Evolutionary conservation across 2,329 filamentous ascomycete species (phyloP), one percentile per base, ranked within the genome.

Genomic region (Coniochaeta sp.): DNA sequence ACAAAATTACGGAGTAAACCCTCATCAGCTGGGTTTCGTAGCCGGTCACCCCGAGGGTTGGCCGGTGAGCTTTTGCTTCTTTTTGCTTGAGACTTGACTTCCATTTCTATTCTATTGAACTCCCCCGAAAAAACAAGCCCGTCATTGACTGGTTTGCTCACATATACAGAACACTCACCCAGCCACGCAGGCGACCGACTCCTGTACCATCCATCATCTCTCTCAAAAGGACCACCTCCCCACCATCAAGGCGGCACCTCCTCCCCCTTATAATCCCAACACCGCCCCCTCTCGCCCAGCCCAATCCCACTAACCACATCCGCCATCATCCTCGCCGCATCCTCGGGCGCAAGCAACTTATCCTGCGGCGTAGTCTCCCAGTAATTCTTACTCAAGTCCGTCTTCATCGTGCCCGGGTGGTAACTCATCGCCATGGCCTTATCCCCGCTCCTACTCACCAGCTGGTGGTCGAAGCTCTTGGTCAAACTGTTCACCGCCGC

Each of bases 401-500:
- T 94, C 71, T 78, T 83, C 48, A 94, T 88, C 1, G 89, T 94
- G 3, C 89, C 89, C 1, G 89, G 89, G 67, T 94, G 89, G 61
- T 94, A 76, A 9, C 78, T 79, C 10, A 95, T 70, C 1, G 82
- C 82, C 57, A 90, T 73, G 0, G 86, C 87, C 49, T 79, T 82
- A 1, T 79, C 77, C 0, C 76, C 82, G 53, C 78, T 76, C 38
- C 76, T 73, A 4, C 76, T 71, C 31, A 67, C 67, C 28, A 94
- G 68, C 61, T 83, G 79, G 26, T 86, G 75, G 64, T 94, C 89
- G 55, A 90, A 83, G 6, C 79, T 86, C 68, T 84, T 87, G 8
- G 81, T 81, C 12, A 90, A 53, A 61, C 85, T 85, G 57, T 85
- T 89, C 3, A 92, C 82, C 2, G 77, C 87, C 0, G 87, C 81